Percentiles rank a stretch among this genome's conserved stretches.
These are phyloP conservation scores for Scheffersomyces segobiensis DNA, from an alignment of 1,139 yeast species.

Conservation along the genomic window DNA sequence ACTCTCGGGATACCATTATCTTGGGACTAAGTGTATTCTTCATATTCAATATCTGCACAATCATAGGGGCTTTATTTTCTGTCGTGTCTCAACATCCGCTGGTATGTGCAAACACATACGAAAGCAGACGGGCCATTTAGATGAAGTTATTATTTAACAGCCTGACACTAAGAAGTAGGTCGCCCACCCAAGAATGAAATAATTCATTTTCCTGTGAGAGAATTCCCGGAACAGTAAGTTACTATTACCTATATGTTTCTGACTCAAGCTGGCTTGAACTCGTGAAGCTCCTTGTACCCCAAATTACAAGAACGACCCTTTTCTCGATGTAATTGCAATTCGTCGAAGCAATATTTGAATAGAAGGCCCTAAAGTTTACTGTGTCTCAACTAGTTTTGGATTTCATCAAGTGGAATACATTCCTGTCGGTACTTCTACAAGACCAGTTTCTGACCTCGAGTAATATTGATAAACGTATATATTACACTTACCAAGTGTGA, in stretches of 20 bases:
- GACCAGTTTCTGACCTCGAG: too few species aligned
- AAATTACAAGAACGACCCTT: slow-evolving; percentile 45
- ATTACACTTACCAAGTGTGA: too few species aligned
- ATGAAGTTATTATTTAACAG: slow-evolving; percentile 42
- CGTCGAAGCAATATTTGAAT: slow-evolving; percentile 43
- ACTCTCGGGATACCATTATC: too few species aligned
- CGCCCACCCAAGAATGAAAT: slow-evolving; percentile 49
- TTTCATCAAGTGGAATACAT: slow-evolving; percentile 32
- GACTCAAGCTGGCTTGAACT: slow-evolving; percentile 35
- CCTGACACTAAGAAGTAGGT: slow-evolving; percentile 10
- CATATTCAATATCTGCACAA: too few species aligned
- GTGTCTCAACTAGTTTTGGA: slow-evolving; percentile 43
- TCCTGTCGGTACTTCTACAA: slow-evolving; percentile 32
- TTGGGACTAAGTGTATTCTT: too few species aligned
- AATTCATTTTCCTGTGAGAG: slow-evolving; percentile 27
- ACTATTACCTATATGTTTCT: slow-evolving; percentile 38
- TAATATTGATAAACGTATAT: too few species aligned
- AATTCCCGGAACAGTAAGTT: slow-evolving; percentile 16
- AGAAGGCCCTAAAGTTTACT: slow-evolving; percentile 34
- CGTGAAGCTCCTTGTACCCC: slow-evolving; percentile 53
- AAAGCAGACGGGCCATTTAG: too few species aligned
- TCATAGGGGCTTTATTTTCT: too few species aligned
- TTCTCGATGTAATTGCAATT: slow-evolving; percentile 41
- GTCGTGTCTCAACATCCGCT: too few species aligned
- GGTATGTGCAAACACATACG: too few species aligned